phyloP scores from a whole-genome alignment of 768 basidiomycete genomes.

The Naganishia vishniacii region DNA sequence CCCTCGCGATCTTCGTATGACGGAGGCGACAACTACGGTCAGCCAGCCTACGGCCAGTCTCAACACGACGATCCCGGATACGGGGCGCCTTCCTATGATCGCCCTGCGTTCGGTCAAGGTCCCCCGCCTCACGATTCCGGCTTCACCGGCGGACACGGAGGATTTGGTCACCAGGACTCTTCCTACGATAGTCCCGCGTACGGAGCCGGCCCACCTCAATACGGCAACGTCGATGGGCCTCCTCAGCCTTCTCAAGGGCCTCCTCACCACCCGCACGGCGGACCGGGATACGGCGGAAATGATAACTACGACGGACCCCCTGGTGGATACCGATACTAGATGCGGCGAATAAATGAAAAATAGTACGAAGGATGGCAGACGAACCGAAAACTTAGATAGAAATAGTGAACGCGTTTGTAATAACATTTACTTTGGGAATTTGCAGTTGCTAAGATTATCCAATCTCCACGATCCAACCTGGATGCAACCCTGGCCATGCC shows the following conservation, averaged over 20 bases:
- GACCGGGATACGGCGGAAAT: constrained; percentile 13
- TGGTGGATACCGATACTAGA: background rate
- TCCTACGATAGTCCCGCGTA: background rate
- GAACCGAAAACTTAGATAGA: too few species aligned
- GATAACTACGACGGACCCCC: constrained; percentile 13
- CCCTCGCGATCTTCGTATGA: constrained; percentile 1
- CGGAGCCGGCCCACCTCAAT: constrained; percentile 4
- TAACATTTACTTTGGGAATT: too few species aligned
- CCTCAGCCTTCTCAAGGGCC: constrained; percentile 15
- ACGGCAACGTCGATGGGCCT: constrained; percentile 11
- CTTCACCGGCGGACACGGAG: background rate
- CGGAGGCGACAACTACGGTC: constrained; percentile 7
- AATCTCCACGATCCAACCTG: too few species aligned
- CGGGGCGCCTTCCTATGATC: constrained; percentile 10
- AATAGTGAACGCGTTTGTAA: too few species aligned
- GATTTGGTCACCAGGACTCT: constrained; percentile 5
- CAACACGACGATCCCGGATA: constrained; percentile 21
- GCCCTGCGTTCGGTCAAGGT: background rate
- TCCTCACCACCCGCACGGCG: constrained; percentile 17
- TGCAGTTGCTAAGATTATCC: too few species aligned
- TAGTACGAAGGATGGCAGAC: too few species aligned
- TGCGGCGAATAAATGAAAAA: background rate
- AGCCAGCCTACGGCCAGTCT: constrained; percentile 7
- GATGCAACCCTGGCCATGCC: too few species aligned
- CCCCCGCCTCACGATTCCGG: constrained; percentile 8